phyloP scores from a whole-genome alignment of 106 monocot genomes.

The Dendrobium nobile region DNA sequence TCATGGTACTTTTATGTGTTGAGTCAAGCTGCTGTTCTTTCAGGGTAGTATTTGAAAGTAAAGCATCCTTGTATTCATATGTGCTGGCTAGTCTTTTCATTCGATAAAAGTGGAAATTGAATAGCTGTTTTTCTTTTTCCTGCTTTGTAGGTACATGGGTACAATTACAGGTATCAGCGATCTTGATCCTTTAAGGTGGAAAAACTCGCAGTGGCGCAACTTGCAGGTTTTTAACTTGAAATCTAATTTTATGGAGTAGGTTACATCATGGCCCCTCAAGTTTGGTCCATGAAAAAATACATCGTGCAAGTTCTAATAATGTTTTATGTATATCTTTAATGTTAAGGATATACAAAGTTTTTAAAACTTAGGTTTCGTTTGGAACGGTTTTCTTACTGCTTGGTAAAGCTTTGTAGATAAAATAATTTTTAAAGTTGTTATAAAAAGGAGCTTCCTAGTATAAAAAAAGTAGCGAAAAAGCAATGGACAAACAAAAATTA shows the following conservation, averaged over 20 bases:
- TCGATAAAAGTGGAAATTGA: neutral
- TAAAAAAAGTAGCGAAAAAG: too few species aligned
- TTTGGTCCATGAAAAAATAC: neutral
- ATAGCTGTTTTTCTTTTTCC: neutral
- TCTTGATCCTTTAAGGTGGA: conserved; percentile 91
- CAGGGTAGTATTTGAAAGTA: neutral
- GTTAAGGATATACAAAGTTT: neutral
- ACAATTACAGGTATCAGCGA: conserved; percentile 92
- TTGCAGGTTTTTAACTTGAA: conserved; percentile 54
- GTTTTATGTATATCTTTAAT: neutral
- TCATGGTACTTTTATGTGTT: neutral
- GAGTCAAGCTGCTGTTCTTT: neutral
- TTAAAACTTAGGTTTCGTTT: neutral
- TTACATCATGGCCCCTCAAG: neutral
- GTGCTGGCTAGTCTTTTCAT: neutral
- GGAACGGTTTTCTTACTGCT: too few species aligned
- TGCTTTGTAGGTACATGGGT: conserved; percentile 77
- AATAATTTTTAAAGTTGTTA: too few species aligned
- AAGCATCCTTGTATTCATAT: neutral
- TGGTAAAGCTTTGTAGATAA: too few species aligned
- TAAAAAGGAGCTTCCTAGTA: too few species aligned
- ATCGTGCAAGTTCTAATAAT: neutral
- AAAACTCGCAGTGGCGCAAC: conserved; percentile 90
- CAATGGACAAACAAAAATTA: too few species aligned
- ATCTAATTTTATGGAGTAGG: neutral